Evolutionary conservation across 768 basidiomycete species (phyloP), one percentile per base, ranked within the genome.

Genomic region (Dentipellis sp.): DNA sequence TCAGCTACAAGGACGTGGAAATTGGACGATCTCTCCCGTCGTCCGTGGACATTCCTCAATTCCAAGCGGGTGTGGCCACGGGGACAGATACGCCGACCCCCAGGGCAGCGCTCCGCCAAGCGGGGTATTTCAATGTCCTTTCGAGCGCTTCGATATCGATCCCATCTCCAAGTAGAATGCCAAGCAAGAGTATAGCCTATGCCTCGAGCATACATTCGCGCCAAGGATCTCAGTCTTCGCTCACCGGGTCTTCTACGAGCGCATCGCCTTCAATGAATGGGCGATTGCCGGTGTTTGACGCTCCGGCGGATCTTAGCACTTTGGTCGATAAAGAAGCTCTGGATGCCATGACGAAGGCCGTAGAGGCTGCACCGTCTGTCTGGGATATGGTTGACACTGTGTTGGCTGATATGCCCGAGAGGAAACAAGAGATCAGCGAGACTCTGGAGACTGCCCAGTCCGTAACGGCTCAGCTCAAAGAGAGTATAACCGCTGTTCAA

Each of bases 1-100:
- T 95, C 72, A 95, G 94, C 59, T 84, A 79, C 22, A 88, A 91
- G 65, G 94, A 97, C 66, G 88, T 95, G 6, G 86, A 95, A 66
- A 83, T 90, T 52, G 94, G 94, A 40, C 91, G 85, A 69, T 75
- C 80, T 54, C 67, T 90, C 51, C 86, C 89, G 8, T 85, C 84
- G n/a, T 80, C 80, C 60, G 78, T 83, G 47, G 56, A 72, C 2
- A 65, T 68, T 3, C 69, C 64, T 1, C 64, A 61, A 10, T 69
- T 78, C 42, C 78, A 81, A 39, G 72, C 76, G 12, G 78, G 80
- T 4, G 78, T 83, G 45, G 59, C 54, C 16, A 40, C 49, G 29
- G 55, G 59, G n/a, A 60, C 66, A 10, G 62, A 63, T 14, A 65
- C 64, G 11, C 69, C 66, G 16, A 63, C 60, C 23, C 59, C 61